Conservation (phyloP, 495 filamentous ascomycete genomes). For the Aspergillus biplanus region DNA sequence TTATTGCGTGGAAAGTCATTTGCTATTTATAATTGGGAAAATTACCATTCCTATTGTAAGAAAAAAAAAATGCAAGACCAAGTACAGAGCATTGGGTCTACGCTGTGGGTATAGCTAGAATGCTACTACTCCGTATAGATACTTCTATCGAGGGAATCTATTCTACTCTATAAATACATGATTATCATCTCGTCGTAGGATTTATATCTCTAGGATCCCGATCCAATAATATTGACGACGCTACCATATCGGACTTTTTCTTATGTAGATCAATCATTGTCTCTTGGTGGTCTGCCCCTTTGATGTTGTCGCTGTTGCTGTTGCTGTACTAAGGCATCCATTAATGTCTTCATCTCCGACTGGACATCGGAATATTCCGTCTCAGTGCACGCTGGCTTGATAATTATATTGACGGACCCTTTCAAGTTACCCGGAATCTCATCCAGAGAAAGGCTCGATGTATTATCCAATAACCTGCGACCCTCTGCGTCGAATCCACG, state of each 20-base stretch:
- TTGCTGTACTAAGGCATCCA: constrained; percentile 19
- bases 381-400: constrained; percentile 19
- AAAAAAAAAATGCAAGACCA: neutral
- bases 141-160: neutral
- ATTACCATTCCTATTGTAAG: too few relatives aligned
- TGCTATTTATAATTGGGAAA: too few relatives aligned
- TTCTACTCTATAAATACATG: constrained; percentile 17
- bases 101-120: neutral
- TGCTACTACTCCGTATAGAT: neutral
- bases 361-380: constrained; percentile 30
- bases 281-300: neutral
- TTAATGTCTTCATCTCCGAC: constrained; percentile 28
- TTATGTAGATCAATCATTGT: neutral
- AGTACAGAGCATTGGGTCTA: neutral
- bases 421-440: constrained; percentile 18
- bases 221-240: neutral
- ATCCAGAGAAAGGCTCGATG: neutral
- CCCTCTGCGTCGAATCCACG: constrained; percentile 62
- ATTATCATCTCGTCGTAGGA: constrained; percentile 10
- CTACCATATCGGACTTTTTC: neutral
- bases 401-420: constrained; percentile 35
- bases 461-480: constrained; percentile 24
- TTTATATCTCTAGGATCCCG: neutral
- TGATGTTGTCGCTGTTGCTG: constrained; percentile 1
- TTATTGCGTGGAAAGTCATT: too few relatives aligned